These are phyloP conservation scores for Claviceps pusilla DNA, from an alignment of 2,329 filamentous ascomycete species.

Conservation along the genomic window DNA sequence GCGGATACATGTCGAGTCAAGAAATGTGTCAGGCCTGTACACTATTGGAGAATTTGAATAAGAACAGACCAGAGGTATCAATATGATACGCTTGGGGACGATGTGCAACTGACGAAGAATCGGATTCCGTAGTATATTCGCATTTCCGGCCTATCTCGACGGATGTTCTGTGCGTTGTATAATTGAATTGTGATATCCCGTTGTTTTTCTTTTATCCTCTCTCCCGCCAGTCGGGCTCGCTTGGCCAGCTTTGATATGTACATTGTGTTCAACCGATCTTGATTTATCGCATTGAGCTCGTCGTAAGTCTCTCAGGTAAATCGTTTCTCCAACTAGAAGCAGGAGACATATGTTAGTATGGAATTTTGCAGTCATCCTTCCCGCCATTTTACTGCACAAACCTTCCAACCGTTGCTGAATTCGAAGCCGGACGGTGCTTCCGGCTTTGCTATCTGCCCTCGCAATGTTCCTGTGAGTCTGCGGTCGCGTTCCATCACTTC, in stretches of 20 bases:
- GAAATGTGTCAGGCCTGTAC: constrained; percentile 86
- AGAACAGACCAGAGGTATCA: constrained; percentile 47
- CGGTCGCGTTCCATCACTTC: constrained; percentile 52
- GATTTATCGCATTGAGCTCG: background rate
- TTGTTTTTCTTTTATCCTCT: background rate
- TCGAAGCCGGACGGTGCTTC: constrained; percentile 45
- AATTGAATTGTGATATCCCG: background rate
- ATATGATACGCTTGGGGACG: constrained; percentile 23
- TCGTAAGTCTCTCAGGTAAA: constrained; percentile 23
- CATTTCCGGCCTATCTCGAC: background rate
- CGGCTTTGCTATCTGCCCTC: constrained; percentile 42
- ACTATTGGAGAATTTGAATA: constrained; percentile 80
- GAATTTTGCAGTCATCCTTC: background rate
- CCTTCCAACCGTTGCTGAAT: constrained; percentile 49
- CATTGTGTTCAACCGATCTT: constrained; percentile 5
- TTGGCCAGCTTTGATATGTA: constrained; percentile 6
- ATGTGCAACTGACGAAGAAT: background rate
- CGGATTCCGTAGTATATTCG: background rate
- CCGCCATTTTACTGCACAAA: constrained; percentile 18
- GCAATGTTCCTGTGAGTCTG: constrained; percentile 42
- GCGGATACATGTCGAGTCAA: constrained; percentile 93
- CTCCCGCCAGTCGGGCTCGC: background rate
- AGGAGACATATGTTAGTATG: constrained; percentile 1
- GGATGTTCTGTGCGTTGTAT: background rate
- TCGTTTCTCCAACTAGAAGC: constrained; percentile 35